Percentiles rank a stretch among this genome's conserved stretches.
Conservation (phyloP, 345 rosid species). For the Pistacia atlantica region DNA sequence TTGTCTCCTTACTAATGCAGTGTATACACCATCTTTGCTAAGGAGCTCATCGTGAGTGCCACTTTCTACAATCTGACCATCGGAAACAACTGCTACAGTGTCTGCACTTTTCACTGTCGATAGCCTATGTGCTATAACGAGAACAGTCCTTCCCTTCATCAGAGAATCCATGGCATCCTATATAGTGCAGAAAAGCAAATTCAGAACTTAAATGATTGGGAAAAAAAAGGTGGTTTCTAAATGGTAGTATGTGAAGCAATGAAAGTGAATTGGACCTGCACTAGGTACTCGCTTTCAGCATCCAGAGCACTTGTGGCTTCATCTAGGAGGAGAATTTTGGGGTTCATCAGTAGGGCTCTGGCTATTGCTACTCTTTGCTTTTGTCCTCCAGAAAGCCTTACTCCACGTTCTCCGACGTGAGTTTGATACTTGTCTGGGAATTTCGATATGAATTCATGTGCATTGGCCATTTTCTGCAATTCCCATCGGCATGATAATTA, state of each 20-base stretch:
- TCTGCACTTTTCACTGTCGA: constrained; percentile 90
- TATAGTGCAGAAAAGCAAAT: background rate
- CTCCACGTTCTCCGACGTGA: constrained; percentile 83
- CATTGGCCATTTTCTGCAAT: constrained; percentile 96
- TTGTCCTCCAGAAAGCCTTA: constrained; percentile 96
- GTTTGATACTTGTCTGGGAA: constrained; percentile 85
- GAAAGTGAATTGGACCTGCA: constrained; percentile 55
- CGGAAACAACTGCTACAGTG: constrained; percentile 82
- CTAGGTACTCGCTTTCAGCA: constrained; percentile 93
- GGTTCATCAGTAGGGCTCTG: constrained; percentile 88
- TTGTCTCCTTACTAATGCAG: constrained; percentile 33
- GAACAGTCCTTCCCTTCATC: constrained; percentile 92
- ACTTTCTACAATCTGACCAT: constrained; percentile 63
- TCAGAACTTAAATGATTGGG: background rate
- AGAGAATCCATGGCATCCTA: constrained; percentile 98
- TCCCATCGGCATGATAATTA: background rate
- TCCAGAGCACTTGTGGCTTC: constrained; percentile 99
- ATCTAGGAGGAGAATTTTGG: constrained; percentile 76
- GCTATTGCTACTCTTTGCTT: constrained; percentile 93
- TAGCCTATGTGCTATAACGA: constrained; percentile 92
- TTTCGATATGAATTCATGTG: constrained; percentile 77
- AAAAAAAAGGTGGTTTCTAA: background rate
- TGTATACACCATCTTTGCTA: constrained; percentile 51
- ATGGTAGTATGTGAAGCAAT: background rate
- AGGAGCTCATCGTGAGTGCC: constrained; percentile 51